Evolutionary conservation across 2,329 filamentous ascomycete species (phyloP), one percentile per base, ranked within the genome.

Genomic region (Curvularia verruculosa): DNA sequence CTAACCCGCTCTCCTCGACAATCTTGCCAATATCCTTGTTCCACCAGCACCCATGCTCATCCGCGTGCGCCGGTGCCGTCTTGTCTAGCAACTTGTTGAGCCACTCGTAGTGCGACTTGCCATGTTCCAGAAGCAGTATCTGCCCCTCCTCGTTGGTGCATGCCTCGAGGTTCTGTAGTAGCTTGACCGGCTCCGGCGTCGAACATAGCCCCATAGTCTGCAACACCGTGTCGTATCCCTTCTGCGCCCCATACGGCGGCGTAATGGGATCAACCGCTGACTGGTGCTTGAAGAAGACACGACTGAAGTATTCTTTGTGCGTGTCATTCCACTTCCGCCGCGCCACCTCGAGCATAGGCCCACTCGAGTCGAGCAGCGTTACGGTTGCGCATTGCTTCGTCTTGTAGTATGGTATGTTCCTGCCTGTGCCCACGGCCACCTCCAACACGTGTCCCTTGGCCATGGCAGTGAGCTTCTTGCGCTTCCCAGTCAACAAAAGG

Each of bases 131-230:
- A 19, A 83, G 74, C 49, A 82, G 55, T 53, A 83, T 81, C 63
- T 70, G 70, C 12, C 77, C 75, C 18, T 81, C 75, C 18, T 77
- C 75, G 49, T 80, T 80, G 9, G 75, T 72, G 5, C 69, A 72
- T 26, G 78, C 70, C 24, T 76, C 78, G 37, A 83, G 73, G 58
- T 80, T 82, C 61, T 71, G 70, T 23, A 83, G 69, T 43, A 83
- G 68, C 55, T 72, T 70, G 31, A 76, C 75, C 2, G 81, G 81
- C 47, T 78, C 72, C 6, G 76, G 69, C 24, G 80, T 82, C 34
- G 79, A 81, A 70, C 81, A 83, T 7, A 83, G 69, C 5, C 81
- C 81, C 79, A 83, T 82, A 3, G 81, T 82, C 66, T 83, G 80
- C 44, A 83, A 68, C 37, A 83, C 79, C 1, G 80, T 82, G 53